Evolutionary conservation across 148 eudicot genomes (phyloP), one percentile per base, ranked within the genome.

Genomic region (Vaccinium myrtillus): DNA sequence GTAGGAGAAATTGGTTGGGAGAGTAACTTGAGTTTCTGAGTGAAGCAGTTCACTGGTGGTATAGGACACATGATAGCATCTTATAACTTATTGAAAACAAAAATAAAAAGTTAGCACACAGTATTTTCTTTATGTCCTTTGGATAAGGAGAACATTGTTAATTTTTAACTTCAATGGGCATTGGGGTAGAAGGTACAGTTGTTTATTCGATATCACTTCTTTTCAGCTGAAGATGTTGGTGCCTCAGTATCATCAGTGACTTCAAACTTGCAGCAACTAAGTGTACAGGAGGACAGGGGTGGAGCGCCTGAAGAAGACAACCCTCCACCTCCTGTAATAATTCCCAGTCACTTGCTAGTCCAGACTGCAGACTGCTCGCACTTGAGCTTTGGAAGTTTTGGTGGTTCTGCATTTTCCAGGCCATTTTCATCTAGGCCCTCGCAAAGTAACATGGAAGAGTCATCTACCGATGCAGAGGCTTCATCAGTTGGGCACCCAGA

Each of bases 241-340:
- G 86, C 81, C 80, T 86, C 95, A 46, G 92, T 90, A 27, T 87
- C 98, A 83, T 88, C 95, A 80, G 90, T 92, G 88, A 84, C 92
- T 78, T 85, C 91, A 87, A 93, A 89, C 89, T 81, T 97, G 82
- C 93, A 95, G 82, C 92, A 90, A 79, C 84, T 94, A 74, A 92
- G 86, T 84, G 83, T 96, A 69, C 89, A 87, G 80, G 94, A 91
- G 75, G 92, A 93, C 11, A 86, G 84, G 21, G 91, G 80, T 67
- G 78, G 88, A 51, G 84, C 88, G 25, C 78, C 91, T 77, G 98
- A 93, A 84, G 94, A 87, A 25, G 92, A 90, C 84, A 87, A 78
- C 78, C 96, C 98, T 89, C 91, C 95, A 87, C 96, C 98, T 89
- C 91, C 94, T 86, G 98, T 97, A 53, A 92, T 93, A 89, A 95